Evolutionary conservation across 208 protist species (phyloP).

Genomic region (Novymonas esmeraldas): DNA sequence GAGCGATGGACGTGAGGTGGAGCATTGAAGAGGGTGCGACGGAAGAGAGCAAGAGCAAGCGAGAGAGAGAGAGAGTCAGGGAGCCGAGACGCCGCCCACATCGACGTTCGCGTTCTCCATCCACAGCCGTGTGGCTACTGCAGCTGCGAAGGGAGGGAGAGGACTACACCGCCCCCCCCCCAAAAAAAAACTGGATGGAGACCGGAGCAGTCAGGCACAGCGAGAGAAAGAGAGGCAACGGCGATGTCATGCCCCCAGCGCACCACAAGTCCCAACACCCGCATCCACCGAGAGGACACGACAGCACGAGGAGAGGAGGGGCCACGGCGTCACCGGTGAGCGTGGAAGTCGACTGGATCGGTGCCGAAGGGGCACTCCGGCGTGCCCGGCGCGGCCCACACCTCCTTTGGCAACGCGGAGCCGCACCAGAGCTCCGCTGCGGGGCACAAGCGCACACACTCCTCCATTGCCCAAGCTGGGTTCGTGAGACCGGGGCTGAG

Average conservation of each 20-base stretch:
- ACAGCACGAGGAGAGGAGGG: neutral
- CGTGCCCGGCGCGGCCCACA: constrained; percentile 75
- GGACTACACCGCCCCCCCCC: no score
- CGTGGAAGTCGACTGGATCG: constrained; percentile 36
- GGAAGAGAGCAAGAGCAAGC: neutral
- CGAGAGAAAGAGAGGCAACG: no score
- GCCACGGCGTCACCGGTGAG: constrained; percentile 12
- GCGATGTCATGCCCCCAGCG: no score
- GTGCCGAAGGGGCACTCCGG: constrained; percentile 72
- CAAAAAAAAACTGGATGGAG: no score
- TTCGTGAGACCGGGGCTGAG: constrained; percentile 25
- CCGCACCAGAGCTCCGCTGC: constrained; percentile 57
- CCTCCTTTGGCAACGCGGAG: constrained; percentile 42
- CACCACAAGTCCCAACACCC: no score
- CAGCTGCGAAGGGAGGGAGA: no score
- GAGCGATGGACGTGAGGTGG: neutral
- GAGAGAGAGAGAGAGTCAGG: no score
- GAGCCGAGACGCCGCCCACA: no score
- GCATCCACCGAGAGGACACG: neutral
- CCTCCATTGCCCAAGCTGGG: constrained; percentile 86
- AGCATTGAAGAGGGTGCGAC: neutral
- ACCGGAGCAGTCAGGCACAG: no score
- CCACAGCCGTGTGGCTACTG: no score
- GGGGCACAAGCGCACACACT: constrained; percentile 58
- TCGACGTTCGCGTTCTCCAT: neutral